Base-by-base conservation (phyloP, 805 yeast species). In the Yarrowia divulgata region DNA sequence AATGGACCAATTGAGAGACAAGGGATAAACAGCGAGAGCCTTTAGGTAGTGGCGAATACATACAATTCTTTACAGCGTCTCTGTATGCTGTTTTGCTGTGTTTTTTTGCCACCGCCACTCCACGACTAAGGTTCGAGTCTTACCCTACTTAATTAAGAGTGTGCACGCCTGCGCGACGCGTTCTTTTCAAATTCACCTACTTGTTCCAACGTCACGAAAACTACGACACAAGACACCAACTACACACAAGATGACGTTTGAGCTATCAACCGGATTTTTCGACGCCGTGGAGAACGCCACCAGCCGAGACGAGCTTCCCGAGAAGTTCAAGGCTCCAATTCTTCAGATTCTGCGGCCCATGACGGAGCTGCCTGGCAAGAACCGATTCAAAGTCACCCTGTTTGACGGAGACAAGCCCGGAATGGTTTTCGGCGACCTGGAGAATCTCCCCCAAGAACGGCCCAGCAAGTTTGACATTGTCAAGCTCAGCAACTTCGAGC, bases 81-180 rank as follows among this genome's bases (percentile, higher is more conserved):
- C 29, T 23, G 2, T 23, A 23, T 23, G 29, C 29, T 23, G 29
- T 23, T 23, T 23, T 23, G 29, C 29, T 23, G 29, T 23, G n/a
- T n/a, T n/a, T n/a, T 23, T 52, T 52, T 37, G 58, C 58, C 58
- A 52, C 58, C 58, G 58, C 58, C 58, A 52, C 58, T 34, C 2
- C 7, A 8, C 6, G n/a, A 52, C 42, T n/a, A 35, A 52, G 43
- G 58, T 52, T 52, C 39, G 39, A 5, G 34, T 23, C 18, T 52
- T 37, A 37, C 42, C 58, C 42, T 52, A 52, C 58, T 37, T 35
- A 52, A 52, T 52, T 52, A 52, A 52, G 58, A 35, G 57, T 50
- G 39, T n/a, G 34, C 35, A 54, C 60, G 60, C 60, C 46, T 40
- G 50, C 66, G 66, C 66, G 66, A 60, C 66, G 66, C 66, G 66